Evolutionary conservation across 2,329 filamentous ascomycete species (phyloP).

Genomic region (Metarhizium guizhouense): DNA sequence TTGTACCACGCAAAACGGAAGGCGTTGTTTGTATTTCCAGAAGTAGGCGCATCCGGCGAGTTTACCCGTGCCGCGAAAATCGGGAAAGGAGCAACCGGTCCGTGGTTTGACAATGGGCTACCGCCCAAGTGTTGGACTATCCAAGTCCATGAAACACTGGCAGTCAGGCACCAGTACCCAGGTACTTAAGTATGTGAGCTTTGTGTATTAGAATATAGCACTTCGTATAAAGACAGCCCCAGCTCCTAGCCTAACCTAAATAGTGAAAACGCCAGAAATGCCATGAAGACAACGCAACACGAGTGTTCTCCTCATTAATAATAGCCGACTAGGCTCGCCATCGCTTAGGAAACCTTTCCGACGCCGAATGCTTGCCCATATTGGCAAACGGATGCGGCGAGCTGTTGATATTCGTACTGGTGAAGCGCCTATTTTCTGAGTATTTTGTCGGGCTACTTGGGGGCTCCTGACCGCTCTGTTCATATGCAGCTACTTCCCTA

Average conservation of each 20-base stretch:
- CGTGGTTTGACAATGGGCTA: not conserved
- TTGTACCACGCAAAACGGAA: not conserved
- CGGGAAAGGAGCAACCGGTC: too few relatives aligned
- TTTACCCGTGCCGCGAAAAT: too few relatives aligned
- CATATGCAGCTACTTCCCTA: slow-evolving; percentile 50
- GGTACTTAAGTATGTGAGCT: not conserved
- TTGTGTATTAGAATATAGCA: not conserved
- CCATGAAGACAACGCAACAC: not conserved
- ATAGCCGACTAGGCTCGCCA: slow-evolving; percentile 1
- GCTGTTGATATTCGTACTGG: slow-evolving; percentile 13
- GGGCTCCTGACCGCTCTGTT: slow-evolving; percentile 34
- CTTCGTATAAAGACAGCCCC: not conserved
- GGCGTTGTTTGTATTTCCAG: not conserved
- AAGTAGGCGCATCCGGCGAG: not conserved
- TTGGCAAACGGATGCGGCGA: slow-evolving; percentile 30
- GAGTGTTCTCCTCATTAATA: not conserved
- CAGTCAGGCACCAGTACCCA: not conserved
- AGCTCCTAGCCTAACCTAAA: not conserved
- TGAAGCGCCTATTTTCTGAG: slow-evolving; percentile 19
- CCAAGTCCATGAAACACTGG: not conserved
- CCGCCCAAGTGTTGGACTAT: too few relatives aligned
- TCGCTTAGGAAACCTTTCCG: slow-evolving; percentile 31
- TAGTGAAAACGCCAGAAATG: slow-evolving; percentile 5
- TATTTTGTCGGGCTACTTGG: slow-evolving; percentile 33
- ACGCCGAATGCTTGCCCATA: slow-evolving; percentile 24